phyloP scores from a whole-genome alignment of 805 yeast genomes.

The Candida insectorum region DNA sequence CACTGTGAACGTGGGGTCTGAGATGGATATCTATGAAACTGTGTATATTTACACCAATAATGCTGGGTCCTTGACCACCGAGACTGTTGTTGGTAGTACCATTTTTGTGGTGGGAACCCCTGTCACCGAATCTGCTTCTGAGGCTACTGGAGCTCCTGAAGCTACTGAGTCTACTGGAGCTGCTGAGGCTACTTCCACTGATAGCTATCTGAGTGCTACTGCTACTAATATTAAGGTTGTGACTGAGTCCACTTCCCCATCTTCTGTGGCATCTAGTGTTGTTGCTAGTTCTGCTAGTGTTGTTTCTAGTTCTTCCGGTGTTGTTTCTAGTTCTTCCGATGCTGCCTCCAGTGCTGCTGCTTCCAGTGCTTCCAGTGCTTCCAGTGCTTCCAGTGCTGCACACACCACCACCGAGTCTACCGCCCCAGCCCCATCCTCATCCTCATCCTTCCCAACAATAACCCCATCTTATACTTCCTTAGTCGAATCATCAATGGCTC shows the following conservation, averaged over 20 bases:
- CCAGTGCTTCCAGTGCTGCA: not conserved
- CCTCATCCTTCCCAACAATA: too few species aligned
- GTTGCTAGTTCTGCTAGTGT: conserved; percentile 1
- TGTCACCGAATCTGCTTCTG: conserved; percentile 3
- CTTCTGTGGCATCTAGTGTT: not conserved
- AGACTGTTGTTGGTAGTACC: conserved; percentile 13
- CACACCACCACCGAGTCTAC: not conserved
- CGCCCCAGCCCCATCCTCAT: not conserved
- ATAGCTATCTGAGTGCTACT: not conserved
- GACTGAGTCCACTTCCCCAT: not conserved
- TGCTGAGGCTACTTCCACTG: not conserved
- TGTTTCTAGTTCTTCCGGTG: not conserved
- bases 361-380: conserved; percentile 2
- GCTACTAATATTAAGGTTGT: not conserved
- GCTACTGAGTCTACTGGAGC: not conserved
- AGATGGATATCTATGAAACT: conserved; percentile 24
- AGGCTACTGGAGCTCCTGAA: conserved; percentile 14
- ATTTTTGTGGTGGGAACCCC: conserved; percentile 2
- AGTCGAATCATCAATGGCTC: too few species aligned
- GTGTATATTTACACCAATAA: conserved; percentile 28
- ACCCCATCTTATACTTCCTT: too few species aligned
- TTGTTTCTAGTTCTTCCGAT: conserved; percentile 1
- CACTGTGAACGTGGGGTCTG: conserved; percentile 25
- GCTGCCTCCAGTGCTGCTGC: conserved; percentile 22
- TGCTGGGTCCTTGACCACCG: conserved; percentile 24